Evolutionary conservation across 208 protist species (phyloP).

Genomic region (Trypanosoma mega): DNA sequence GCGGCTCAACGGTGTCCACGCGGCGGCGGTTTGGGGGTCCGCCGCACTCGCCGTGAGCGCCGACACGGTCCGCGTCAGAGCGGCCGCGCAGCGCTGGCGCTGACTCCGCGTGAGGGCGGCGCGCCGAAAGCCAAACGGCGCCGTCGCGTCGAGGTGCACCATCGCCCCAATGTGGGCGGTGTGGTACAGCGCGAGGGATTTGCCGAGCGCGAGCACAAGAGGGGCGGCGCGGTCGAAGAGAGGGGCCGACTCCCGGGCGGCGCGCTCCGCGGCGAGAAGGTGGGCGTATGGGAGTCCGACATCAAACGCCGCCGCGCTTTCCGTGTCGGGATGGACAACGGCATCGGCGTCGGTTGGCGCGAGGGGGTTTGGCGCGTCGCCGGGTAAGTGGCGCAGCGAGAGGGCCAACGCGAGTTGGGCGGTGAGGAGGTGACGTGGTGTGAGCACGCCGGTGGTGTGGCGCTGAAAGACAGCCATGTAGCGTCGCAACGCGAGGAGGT

Average conservation of each 20-base stretch:
- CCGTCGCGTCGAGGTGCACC: constrained; percentile 6
- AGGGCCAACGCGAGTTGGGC: constrained; percentile 39
- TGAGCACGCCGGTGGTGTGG: constrained; percentile 29
- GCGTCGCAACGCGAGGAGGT: constrained; percentile 37
- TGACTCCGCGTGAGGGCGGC: constrained; percentile 26
- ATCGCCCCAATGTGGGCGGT: constrained; percentile 14
- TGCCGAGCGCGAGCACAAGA: constrained; percentile 44
- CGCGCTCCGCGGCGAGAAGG: constrained; percentile 46
- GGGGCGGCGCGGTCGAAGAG: constrained; percentile 24
- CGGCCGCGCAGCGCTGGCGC: constrained; percentile 30
- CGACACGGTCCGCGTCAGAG: constrained; percentile 20
- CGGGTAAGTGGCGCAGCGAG: constrained; percentile 39
- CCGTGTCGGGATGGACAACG: background rate
- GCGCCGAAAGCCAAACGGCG: constrained; percentile 8
- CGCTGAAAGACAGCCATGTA: constrained; percentile 47
- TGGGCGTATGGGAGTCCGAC: constrained; percentile 67
- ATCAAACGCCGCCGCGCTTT: constrained; percentile 35
- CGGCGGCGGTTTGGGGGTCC: background rate
- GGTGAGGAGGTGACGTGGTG: constrained; percentile 49
- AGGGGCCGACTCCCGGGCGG: constrained; percentile 23
- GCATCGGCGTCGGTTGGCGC: background rate
- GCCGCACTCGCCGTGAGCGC: constrained; percentile 20
- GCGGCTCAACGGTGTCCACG: constrained; percentile 44
- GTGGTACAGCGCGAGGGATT: constrained; percentile 53
- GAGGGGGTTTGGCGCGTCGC: constrained; percentile 1